Evolutionary conservation across 495 filamentous ascomycete genomes (phyloP).

Genomic region (Penicillium mononematosum): DNA sequence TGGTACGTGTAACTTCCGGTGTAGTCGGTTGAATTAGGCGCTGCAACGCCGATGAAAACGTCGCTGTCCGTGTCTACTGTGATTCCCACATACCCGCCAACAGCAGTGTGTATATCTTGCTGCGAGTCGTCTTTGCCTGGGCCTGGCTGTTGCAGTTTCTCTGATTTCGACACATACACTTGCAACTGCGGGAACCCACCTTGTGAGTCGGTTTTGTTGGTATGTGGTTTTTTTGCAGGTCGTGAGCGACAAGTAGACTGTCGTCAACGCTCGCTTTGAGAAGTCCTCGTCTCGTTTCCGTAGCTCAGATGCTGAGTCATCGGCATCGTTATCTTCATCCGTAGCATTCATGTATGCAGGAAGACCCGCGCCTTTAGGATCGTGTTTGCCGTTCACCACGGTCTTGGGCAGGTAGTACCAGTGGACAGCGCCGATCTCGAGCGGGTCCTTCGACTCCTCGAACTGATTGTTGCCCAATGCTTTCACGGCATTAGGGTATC

Average conservation of each 20-base stretch:
- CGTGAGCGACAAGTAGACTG: constrained; percentile 75
- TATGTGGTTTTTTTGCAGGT: constrained; percentile 72
- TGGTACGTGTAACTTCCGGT: constrained; percentile 68
- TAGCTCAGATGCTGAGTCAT: constrained; percentile 21
- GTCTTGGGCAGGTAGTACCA: constrained; percentile 55
- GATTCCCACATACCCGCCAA: constrained; percentile 56
- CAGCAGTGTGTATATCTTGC: constrained; percentile 45
- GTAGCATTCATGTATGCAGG: constrained; percentile 34
- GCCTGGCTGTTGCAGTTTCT: constrained; percentile 65
- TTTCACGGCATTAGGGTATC: constrained; percentile 47
- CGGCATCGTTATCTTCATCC: background rate
- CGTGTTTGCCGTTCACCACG: constrained; percentile 38
- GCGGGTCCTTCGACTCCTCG: constrained; percentile 42
- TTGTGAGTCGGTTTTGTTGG: constrained; percentile 35
- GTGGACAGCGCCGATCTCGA: constrained; percentile 56
- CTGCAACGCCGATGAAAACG: constrained; percentile 73
- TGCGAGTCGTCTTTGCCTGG: constrained; percentile 46
- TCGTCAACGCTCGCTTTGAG: constrained; percentile 37
- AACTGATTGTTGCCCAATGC: constrained; percentile 65
- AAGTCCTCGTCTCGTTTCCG: constrained; percentile 21
- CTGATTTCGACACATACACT: constrained; percentile 70
- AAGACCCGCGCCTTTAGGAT: constrained; percentile 33
- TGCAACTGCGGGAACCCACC: constrained; percentile 65
- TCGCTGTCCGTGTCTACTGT: constrained; percentile 47
- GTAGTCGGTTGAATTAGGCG: constrained; percentile 59